Base-by-base conservation (phyloP, 2,329 filamentous ascomycete genomes). In the Paecilomyces variotii region DNA sequence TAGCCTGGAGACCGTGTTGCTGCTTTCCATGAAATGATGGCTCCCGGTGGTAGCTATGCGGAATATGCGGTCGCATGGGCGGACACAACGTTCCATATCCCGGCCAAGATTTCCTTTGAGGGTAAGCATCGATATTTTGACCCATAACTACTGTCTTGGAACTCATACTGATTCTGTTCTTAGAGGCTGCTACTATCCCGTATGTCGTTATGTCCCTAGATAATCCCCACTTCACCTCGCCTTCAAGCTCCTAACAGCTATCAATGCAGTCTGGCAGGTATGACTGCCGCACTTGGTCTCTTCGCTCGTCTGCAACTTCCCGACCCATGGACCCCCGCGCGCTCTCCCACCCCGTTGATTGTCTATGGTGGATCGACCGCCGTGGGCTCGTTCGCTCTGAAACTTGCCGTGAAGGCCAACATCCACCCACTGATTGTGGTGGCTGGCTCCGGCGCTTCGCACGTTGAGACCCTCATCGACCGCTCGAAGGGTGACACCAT, bases 401-500 rank as follows among this genome's bases (percentile, higher is more conserved):
- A 87, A 67, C 74, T 87, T 14, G 83, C 83, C 10, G 65, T 63
- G 3, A 72, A 73, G 7, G 78, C 78, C 59, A 82, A 84, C 66
- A 82, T 87, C 60, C 83, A 86, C 68, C 85, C 85, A 0, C 71
- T 87, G 51, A 84, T 88, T 61, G 80, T 78, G 60, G 76, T 87
- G 6, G 84, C 84, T 0, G 85, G 85, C 5, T 73, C 75, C 2
- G 81, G 80, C 4, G 69, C 69, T 7, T 64, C 76, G 2, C 81
- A 81, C 62, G 82, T 86, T 2, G 74, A 81, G 67, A 69, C 65
- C 0, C 70, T 85, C 32, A 78, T 87, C 57, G 80, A 84, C 65
- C 68, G 68, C 9, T 70, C 67, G 56, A 82, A 82, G 65, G 84
- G 84, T 45, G 84, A 87, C 64, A 71, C 74, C 0, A 72, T 87